Conservation (phyloP, 768 basidiomycete species). For the Lentinula aciculospora region DNA sequence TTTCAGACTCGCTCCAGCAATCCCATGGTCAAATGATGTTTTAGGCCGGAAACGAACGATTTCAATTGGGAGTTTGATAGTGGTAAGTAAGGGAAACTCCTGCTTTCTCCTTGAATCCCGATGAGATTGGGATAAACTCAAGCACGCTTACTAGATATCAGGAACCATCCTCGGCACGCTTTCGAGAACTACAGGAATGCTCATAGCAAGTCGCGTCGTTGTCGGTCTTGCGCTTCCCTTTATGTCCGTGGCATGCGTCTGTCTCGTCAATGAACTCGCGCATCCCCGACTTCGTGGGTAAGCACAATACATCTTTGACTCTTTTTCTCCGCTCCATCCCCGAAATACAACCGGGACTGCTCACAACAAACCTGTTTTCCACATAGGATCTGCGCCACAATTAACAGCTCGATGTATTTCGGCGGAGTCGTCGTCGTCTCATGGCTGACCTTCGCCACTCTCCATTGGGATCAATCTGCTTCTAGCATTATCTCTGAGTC, state of each 20-base stretch:
- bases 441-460: not conserved
- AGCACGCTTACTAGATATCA: not conserved
- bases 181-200: constrained; percentile 1
- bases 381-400: constrained; percentile 2
- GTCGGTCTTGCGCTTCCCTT: constrained; percentile 5
- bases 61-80: constrained; percentile 3
- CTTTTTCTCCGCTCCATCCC: not conserved
- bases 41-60: constrained; percentile 1
- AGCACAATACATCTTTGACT: not conserved
- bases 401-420: constrained; percentile 6
- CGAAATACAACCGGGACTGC: not conserved
- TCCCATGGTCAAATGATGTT: constrained; percentile 4
- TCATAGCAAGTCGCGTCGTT: constrained; percentile 6
- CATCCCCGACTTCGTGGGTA: constrained; percentile 7
- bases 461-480: not conserved
- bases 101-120: not conserved
- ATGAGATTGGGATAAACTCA: not conserved
- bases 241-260: constrained; percentile 4
- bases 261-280: constrained; percentile 4
- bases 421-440: constrained; percentile 2
- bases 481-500: too few relatives aligned
- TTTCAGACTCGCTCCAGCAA: constrained; percentile 2
- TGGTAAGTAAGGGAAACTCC: not conserved
- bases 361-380: not conserved
- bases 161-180: constrained; percentile 2